A percentile compares a stretch with the other conserved stretches of the same genome.
phyloP scores from a whole-genome alignment of 768 basidiomycete species.

The Lactarius evosmus region DNA sequence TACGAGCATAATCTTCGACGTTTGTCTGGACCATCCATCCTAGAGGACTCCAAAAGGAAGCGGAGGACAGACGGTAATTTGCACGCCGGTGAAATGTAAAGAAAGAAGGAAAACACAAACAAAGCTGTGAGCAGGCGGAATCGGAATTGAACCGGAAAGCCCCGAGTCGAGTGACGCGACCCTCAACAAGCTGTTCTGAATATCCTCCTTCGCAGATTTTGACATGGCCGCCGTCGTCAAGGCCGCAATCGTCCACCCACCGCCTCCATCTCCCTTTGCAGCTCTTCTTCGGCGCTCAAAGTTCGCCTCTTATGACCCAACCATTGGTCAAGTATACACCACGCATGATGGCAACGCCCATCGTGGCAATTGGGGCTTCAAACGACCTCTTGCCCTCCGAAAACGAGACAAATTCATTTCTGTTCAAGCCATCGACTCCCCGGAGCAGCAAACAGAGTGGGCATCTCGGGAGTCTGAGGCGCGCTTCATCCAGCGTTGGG shows the following conservation, averaged over 20 bases:
- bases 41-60: conserved; percentile 39
- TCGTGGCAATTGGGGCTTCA: conserved; percentile 83
- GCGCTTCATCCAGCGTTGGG: conserved; percentile 63
- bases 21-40: conserved; percentile 87
- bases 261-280: conserved; percentile 65
- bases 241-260: conserved; percentile 24
- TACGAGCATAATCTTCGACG: conserved; percentile 65
- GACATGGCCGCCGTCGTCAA: conserved; percentile 22
- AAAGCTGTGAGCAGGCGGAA: conserved; percentile 13
- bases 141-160: conserved; percentile 3
- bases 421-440: conserved; percentile 65
- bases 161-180: conserved; percentile 17
- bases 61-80: conserved; percentile 76
- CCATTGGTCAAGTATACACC: conserved; percentile 75
- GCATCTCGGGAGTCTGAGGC: conserved; percentile 60
- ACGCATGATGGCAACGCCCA: conserved; percentile 64
- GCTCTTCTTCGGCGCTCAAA: conserved; percentile 76
- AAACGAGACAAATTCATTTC: conserved; percentile 63
- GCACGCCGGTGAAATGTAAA: conserved; percentile 55
- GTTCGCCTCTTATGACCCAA: conserved; percentile 75
- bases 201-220: not conserved
- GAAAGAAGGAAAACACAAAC: conserved; percentile 28
- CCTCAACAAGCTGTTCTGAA: not conserved
- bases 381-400: conserved; percentile 71
- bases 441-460: conserved; percentile 77